phyloP scores from a whole-genome alignment of 202 grass and related monocot species.

The Zoysia matrella region DNA sequence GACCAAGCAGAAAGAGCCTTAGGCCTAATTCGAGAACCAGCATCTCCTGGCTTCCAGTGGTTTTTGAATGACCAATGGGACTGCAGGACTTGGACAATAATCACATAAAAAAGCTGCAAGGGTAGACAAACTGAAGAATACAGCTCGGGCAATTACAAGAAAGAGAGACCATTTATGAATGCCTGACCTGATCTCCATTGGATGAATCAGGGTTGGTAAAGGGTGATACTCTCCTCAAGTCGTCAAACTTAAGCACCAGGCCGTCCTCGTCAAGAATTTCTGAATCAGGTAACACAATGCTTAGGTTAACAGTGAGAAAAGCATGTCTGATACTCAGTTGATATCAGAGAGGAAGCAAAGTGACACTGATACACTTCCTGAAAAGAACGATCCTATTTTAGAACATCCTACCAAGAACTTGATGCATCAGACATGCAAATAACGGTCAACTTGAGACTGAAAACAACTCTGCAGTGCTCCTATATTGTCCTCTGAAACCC shows the following conservation, averaged over 20 bases:
- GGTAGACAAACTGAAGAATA: neutral
- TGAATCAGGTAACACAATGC: no score
- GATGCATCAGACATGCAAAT: no score
- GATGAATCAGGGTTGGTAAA: constrained; percentile 13
- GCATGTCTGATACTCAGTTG: no score
- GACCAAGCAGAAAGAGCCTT: constrained; percentile 69
- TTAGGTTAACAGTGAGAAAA: no score
- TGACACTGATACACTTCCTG: no score
- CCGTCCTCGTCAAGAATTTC: constrained; percentile 59
- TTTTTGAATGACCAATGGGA: constrained; percentile 53
- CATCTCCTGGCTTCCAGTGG: constrained; percentile 45
- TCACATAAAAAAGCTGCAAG: neutral
- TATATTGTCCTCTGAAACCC: no score
- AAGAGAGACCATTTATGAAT: neutral
- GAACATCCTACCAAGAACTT: no score
- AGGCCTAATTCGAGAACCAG: constrained; percentile 36
- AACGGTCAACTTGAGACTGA: no score
- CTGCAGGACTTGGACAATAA: constrained; percentile 4
- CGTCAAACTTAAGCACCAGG: constrained; percentile 48
- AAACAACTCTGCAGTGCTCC: no score
- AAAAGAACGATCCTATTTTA: no score
- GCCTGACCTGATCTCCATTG: constrained; percentile 42
- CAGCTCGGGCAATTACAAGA: neutral
- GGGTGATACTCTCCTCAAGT: constrained; percentile 27
- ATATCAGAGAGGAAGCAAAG: no score